Evolutionary conservation across 352 stramenopile species (phyloP).

Genomic region (Phytophthora syringae): DNA sequence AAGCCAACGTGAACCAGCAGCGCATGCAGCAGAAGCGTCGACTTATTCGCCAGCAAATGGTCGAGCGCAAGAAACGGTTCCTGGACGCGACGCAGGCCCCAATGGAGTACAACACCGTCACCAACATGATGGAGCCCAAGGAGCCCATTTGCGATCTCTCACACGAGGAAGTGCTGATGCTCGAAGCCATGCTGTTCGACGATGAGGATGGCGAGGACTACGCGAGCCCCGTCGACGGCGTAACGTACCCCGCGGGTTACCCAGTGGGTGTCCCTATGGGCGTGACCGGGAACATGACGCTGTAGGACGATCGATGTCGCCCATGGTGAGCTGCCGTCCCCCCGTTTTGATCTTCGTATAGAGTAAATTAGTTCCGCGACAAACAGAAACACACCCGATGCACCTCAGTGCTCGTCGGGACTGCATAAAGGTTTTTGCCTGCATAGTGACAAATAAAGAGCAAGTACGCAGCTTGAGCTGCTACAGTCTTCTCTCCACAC

Average conservation of each 20-base stretch:
- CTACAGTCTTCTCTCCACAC: background rate
- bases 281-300: slow-evolving; percentile 32
- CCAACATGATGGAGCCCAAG: slow-evolving; percentile 40
- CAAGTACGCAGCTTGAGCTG: background rate
- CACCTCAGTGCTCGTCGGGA: background rate
- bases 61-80: slow-evolving; percentile 59
- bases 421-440: slow-evolving; percentile 30
- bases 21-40: slow-evolving; percentile 66
- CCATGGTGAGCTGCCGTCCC: background rate
- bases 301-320: slow-evolving; percentile 17
- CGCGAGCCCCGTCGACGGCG: slow-evolving; percentile 17
- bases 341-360: slow-evolving; percentile 42
- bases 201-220: slow-evolving; percentile 37
- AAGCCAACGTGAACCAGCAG: slow-evolving; percentile 81
- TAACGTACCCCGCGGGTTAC: slow-evolving; percentile 10
- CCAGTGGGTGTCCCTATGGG: slow-evolving; percentile 17
- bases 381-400: slow-evolving; percentile 32
- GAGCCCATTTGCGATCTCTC: slow-evolving; percentile 53
- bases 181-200: slow-evolving; percentile 52
- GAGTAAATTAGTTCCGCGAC: slow-evolving; percentile 44
- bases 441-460: slow-evolving; percentile 31
- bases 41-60: slow-evolving; percentile 51
- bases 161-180: slow-evolving; percentile 51
- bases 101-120: slow-evolving; percentile 39
- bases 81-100: slow-evolving; percentile 44